phyloP scores from a whole-genome alignment of 2,329 filamentous ascomycete genomes.

The Sphaerulina populicola region DNA sequence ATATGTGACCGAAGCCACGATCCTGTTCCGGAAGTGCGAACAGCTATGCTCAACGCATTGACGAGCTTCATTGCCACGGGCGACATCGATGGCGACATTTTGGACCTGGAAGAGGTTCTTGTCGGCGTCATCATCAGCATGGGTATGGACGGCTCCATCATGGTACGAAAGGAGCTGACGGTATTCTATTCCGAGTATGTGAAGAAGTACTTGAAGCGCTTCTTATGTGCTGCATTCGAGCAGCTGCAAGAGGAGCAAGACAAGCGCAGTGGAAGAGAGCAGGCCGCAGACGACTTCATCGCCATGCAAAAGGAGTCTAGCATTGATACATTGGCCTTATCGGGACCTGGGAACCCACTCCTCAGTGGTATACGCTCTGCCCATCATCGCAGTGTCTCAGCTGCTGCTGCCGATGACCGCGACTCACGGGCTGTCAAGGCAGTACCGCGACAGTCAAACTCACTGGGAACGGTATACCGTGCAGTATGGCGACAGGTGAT shows the following conservation, averaged over 20 bases:
- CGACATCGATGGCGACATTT: conserved; percentile 15
- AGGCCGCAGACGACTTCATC: conserved; percentile 18
- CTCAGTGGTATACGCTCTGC: conserved; percentile 14
- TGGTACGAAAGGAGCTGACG: conserved; percentile 86
- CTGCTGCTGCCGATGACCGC: conserved; percentile 2
- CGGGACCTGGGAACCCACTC: not conserved
- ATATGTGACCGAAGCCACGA: conserved; percentile 76
- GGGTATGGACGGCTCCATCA: conserved; percentile 85
- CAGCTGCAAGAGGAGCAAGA: conserved; percentile 67
- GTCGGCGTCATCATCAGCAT: conserved; percentile 83
- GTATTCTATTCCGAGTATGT: conserved; percentile 92
- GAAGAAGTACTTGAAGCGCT: conserved; percentile 81
- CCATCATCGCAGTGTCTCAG: conserved; percentile 21
- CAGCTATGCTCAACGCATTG: conserved; percentile 86
- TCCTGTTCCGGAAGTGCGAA: conserved; percentile 81
- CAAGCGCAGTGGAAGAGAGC: conserved; percentile 23
- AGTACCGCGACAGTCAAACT: conserved; percentile 44
- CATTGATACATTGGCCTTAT: conserved; percentile 4
- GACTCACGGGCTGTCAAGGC: conserved; percentile 2
- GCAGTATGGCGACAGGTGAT: conserved; percentile 91
- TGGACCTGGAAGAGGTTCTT: conserved; percentile 67
- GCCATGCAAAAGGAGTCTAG: conserved; percentile 13
- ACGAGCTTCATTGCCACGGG: conserved; percentile 87
- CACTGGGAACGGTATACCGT: conserved; percentile 83
- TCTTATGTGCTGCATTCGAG: conserved; percentile 84